These are phyloP conservation scores for Saitozyma sp. DNA, from an alignment of 768 basidiomycete genomes.

Conservation along the genomic window DNA sequence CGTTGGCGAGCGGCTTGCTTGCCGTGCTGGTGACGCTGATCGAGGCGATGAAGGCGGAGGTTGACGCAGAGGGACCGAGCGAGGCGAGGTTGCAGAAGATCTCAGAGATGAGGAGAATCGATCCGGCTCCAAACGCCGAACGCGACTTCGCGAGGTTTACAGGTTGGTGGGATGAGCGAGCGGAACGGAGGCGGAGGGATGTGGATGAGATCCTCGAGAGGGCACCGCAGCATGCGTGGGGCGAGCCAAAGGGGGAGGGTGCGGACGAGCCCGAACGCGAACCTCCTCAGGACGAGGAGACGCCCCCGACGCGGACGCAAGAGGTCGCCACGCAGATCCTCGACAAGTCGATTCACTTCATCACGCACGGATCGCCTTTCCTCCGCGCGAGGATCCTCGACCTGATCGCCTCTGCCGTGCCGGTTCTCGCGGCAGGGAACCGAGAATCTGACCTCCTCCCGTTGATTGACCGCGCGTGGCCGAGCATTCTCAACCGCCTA, in stretches of 20 bases:
- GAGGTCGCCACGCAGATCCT: constrained; percentile 79
- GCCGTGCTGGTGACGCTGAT: constrained; percentile 85
- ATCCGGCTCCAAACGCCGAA: constrained; percentile 36
- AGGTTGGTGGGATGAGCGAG: constrained; percentile 61
- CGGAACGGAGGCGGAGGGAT: constrained; percentile 15
- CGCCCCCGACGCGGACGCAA: constrained; percentile 68
- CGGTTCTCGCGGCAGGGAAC: constrained; percentile 58
- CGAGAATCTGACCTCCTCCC: constrained; percentile 73
- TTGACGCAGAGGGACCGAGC: constrained; percentile 19
- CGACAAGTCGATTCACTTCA: constrained; percentile 79
- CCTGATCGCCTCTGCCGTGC: constrained; percentile 71
- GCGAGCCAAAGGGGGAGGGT: constrained; percentile 39
- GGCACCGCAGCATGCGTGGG: constrained; percentile 45
- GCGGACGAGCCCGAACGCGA: constrained; percentile 37
- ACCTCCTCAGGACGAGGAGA: constrained; percentile 53
- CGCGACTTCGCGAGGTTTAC: constrained; percentile 57
- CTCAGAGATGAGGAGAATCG: constrained; percentile 23
- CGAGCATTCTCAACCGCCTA: constrained; percentile 84
- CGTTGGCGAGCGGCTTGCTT: constrained; percentile 80
- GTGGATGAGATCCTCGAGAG: constrained; percentile 43
- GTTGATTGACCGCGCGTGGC: constrained; percentile 85
- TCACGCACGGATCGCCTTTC: constrained; percentile 82
- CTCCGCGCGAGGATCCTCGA: constrained; percentile 80
- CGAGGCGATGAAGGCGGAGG: constrained; percentile 63
- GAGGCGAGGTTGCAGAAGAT: constrained; percentile 15